phyloP scores from a whole-genome alignment of 2,329 filamentous ascomycete species.

The Fusarium sterilihyphosum region DNA sequence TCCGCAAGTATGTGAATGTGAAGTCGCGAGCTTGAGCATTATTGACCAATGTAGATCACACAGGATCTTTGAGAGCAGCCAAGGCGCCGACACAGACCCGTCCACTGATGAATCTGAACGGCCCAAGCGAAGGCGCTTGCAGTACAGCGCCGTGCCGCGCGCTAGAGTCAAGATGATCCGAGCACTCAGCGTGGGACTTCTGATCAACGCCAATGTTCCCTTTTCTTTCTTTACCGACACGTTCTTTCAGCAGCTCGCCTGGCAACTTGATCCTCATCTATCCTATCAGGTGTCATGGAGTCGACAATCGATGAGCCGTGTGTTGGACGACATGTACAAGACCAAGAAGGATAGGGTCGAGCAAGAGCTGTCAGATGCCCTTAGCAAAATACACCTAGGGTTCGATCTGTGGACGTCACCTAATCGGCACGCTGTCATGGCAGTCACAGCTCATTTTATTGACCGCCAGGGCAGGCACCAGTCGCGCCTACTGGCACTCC shows the following conservation, averaged over 20 bases:
- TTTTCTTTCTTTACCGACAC: neutral
- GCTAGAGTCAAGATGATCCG: neutral
- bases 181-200: neutral
- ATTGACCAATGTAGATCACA: neutral
- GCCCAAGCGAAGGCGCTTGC: neutral
- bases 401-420: too few relatives aligned
- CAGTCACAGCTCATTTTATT: too few relatives aligned
- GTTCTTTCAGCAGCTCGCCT: neutral
- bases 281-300: too few relatives aligned
- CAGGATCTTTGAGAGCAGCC: neutral
- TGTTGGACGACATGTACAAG: too few relatives aligned
- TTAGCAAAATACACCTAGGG: too few relatives aligned
- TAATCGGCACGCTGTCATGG: too few relatives aligned
- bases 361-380: too few relatives aligned
- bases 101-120: neutral
- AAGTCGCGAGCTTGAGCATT: neutral
- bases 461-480: too few relatives aligned
- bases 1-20: neutral
- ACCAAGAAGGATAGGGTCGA: too few relatives aligned
- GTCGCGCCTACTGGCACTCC: too few relatives aligned
- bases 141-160: neutral
- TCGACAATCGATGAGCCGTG: too few relatives aligned
- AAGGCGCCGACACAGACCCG: neutral
- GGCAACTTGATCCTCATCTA: too few relatives aligned
- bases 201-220: neutral